Percentiles rank a stretch among this genome's conserved stretches.
Conservation (phyloP, 345 rosid genomes). For the Aquilaria yunnanensis region DNA sequence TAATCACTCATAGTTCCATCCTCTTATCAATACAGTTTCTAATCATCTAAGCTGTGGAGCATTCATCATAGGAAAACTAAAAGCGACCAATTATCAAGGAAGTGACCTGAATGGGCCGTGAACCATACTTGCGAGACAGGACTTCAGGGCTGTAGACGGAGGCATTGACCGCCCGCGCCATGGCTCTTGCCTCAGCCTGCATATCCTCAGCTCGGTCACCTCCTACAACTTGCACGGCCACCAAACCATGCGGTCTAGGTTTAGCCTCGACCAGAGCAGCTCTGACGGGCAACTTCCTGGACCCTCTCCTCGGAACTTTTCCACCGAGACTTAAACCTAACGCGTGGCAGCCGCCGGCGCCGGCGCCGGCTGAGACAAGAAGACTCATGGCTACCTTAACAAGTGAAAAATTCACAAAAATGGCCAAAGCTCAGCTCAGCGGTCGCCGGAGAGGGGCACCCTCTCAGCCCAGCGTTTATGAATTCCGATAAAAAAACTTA, state of each 20-base stretch:
- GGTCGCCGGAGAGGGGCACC: too few relatives aligned
- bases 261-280: conserved; percentile 38
- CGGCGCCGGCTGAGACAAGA: conserved; percentile 7
- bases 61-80: neutral
- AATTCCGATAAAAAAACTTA: too few relatives aligned
- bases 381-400: conserved; percentile 7
- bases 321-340: neutral
- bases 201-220: conserved; percentile 60
- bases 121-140: conserved; percentile 60
- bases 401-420: too few relatives aligned
- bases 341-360: neutral
- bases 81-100: neutral
- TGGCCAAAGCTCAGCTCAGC: too few relatives aligned
- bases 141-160: conserved; percentile 70
- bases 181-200: conserved; percentile 82
- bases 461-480: too few relatives aligned
- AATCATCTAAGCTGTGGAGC: too few relatives aligned
- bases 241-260: conserved; percentile 24
- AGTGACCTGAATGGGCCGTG: conserved; percentile 68
- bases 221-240: conserved; percentile 16
- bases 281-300: conserved; percentile 15
- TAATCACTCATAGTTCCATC: conserved; percentile 15
- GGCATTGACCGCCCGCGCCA: conserved; percentile 80
- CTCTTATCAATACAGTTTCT: neutral
- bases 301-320: neutral